phyloP scores from a whole-genome alignment of 2,329 filamentous ascomycete genomes.

The Colletotrichum cordylinicola region DNA sequence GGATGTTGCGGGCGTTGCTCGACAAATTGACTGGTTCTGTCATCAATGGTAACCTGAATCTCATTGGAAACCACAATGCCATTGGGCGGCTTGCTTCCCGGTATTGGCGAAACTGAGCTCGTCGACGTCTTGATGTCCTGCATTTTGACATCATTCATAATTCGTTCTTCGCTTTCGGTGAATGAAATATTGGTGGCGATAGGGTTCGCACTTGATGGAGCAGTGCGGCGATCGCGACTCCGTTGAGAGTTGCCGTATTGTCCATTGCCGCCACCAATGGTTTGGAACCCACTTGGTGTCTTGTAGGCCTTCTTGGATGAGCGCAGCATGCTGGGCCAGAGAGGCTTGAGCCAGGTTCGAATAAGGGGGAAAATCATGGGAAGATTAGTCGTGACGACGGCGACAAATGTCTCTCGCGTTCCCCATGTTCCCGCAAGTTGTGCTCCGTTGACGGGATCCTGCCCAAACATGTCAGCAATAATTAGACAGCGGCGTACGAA shows the following conservation, averaged over 20 bases:
- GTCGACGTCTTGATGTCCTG: constrained; percentile 35
- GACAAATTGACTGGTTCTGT: constrained; percentile 15
- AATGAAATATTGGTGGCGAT: constrained; percentile 41
- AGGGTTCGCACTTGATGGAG: constrained; percentile 34
- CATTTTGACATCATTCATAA: constrained; percentile 48
- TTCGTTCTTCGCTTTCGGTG: constrained; percentile 43
- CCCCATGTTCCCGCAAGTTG: constrained; percentile 47
- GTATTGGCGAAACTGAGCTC: constrained; percentile 21
- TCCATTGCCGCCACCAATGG: constrained; percentile 21
- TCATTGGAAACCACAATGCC: constrained; percentile 48
- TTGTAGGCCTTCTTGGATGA: constrained; percentile 28
- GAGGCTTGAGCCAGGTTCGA: constrained; percentile 41
- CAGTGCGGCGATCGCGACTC: constrained; percentile 31
- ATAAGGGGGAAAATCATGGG: constrained; percentile 52
- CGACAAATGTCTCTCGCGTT: constrained; percentile 49
- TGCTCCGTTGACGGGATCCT: constrained; percentile 47
- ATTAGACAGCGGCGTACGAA: not conserved
- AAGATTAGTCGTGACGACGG: constrained; percentile 48
- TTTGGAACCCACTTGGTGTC: constrained; percentile 17
- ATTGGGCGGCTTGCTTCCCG: constrained; percentile 19
- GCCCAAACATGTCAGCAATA: not conserved
- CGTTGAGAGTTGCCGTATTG: constrained; percentile 16
- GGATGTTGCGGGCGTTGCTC: not conserved
- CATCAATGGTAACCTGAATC: constrained; percentile 37
- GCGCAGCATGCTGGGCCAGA: constrained; percentile 33